These are phyloP conservation scores for Stagonosporopsis tanaceti DNA, from an alignment of 2,329 filamentous ascomycete genomes.

Conservation along the genomic window DNA sequence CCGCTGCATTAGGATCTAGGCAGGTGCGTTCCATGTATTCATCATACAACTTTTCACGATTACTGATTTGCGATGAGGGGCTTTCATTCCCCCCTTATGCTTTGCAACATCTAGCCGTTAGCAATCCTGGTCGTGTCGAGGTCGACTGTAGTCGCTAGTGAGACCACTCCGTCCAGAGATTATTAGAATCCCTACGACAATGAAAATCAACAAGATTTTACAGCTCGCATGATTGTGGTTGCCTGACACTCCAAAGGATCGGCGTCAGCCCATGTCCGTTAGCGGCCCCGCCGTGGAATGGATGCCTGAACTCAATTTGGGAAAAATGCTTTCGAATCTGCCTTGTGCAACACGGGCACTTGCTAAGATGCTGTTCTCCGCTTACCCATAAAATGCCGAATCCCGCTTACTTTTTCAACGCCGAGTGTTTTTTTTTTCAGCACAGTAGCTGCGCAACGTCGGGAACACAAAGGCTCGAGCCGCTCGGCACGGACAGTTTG, in stretches of 20 bases:
- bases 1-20: neutral
- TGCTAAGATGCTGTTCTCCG: neutral
- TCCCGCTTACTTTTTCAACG: neutral
- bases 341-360: neutral
- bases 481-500: neutral
- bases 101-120: too few species aligned
- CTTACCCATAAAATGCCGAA: neutral
- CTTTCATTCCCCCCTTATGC: too few species aligned
- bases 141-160: too few species aligned
- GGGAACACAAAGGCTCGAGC: neutral
- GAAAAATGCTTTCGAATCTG: neutral
- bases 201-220: too few species aligned
- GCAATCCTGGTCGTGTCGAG: too few species aligned
- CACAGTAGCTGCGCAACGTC: too few species aligned
- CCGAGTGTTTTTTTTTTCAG: too few species aligned
- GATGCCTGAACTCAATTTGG: neutral
- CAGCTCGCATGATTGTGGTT: neutral
- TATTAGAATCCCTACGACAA: neutral
- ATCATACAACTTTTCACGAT: neutral
- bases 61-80: too few species aligned
- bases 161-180: neutral
- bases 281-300: neutral
- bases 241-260: neutral
- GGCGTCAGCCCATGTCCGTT: neutral
- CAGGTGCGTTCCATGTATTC: neutral